Evolutionary conservation across 2,329 filamentous ascomycete species (phyloP), one percentile per base, ranked within the genome.

Genomic region (Chlorencoelia australis): DNA sequence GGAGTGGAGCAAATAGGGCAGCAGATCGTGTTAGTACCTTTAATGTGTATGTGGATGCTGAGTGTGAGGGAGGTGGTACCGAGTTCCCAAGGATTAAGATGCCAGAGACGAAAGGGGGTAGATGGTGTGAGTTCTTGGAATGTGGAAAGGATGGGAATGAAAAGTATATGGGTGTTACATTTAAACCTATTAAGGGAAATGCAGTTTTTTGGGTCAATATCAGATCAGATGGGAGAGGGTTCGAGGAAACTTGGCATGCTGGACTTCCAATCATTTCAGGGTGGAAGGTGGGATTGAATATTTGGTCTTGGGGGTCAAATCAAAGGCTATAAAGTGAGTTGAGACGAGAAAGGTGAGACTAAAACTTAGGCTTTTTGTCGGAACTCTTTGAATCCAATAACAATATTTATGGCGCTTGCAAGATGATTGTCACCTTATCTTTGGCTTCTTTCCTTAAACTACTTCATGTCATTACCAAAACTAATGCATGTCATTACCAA

Each of bases 161-260:
- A 8, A 39, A 39, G 37, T n/a, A n/a, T n/a, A 37, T 49, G 47
- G 73, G 73, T 0, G 60, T 76, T 1, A 73, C 68, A 1, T 78
- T 79, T 49, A 71, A 69, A 50, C 67, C 73, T 0, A 64, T 68
- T 26, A 64, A 63, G 39, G 69, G 72, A 0, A 73, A 73, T 57
- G 74, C 73, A 1, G 65, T 79, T 2, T 79, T 70, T 40, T 79
- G 74, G 74, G 67, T 71, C 57, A 79, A 79, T 53, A 60, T 77
- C 39, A 59, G 66, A 25, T 43, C 58, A 0, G 69, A 75, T 54
- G 73, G 73, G 2, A 61, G 57, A 15, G 72, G 71, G 9, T 73
- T 72, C 48, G 59, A 63, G 39, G 71, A 77, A 55, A 73, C 69
- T 20, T 73, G 73, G 62, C 74, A 79, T 62, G 71, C 72, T 28